phyloP scores from a whole-genome alignment of 805 yeast species.

The Saccharomycopsis oosterbeekiorum region DNA sequence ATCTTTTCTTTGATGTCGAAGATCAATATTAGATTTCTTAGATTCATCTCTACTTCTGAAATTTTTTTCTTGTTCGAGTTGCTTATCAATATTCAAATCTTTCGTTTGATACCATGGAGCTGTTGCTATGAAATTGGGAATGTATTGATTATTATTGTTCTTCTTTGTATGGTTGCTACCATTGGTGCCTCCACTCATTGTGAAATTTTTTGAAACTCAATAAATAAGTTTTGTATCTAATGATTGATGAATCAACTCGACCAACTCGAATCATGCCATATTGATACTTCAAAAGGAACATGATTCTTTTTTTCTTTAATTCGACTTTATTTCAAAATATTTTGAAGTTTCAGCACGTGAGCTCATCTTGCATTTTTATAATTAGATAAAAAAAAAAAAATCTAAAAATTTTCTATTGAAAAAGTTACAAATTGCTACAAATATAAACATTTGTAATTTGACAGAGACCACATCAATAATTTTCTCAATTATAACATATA shows the following conservation, averaged over 20 bases:
- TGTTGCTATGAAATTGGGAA: constrained; percentile 28
- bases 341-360: constrained; percentile 1
- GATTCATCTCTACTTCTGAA: constrained; percentile 19
- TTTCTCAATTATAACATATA: too few species aligned
- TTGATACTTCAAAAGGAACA: too few species aligned
- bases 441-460: neutral
- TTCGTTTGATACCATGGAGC: constrained; percentile 29
- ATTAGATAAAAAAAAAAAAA: neutral
- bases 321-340: too few species aligned
- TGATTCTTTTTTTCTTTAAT: too few species aligned
- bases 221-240: too few species aligned
- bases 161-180: neutral
- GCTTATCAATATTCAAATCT: constrained; percentile 8
- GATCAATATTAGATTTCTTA: constrained; percentile 22
- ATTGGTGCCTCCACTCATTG: neutral
- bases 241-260: too few species aligned
- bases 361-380: neutral
- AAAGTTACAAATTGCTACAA: neutral
- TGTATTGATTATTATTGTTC: constrained; percentile 23
- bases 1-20: constrained; percentile 38
- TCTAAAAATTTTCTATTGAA: neutral
- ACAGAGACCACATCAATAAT: neutral
- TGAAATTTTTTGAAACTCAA: neutral
- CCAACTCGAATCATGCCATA: too few species aligned
- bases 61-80: constrained; percentile 18